Evolutionary conservation across 306 rosid species (phyloP).

Genomic region (Benincasa hispida): DNA sequence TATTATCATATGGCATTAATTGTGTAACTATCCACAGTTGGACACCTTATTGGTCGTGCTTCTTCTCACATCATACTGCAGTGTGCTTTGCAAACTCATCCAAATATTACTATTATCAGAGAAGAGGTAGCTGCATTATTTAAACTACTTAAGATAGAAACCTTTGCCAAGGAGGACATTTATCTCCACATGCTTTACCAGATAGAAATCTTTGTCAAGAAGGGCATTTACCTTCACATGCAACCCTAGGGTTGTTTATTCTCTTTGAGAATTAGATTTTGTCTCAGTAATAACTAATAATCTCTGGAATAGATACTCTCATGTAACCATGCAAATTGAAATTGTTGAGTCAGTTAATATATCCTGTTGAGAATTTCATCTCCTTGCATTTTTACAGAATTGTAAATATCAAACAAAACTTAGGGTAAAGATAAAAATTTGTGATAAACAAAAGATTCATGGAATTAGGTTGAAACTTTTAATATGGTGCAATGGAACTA

Average conservation of each 20-base stretch:
- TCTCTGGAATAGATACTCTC: no score
- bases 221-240: no score
- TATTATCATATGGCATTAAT: neutral
- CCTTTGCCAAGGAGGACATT: neutral
- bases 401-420: no score
- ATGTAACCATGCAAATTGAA: no score
- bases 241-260: neutral
- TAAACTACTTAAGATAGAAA: neutral
- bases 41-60: conserved; percentile 99
- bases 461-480: no score
- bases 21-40: conserved; percentile 37
- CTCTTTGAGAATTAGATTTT: neutral
- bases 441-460: no score
- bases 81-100: conserved; percentile 98
- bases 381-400: no score
- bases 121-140: conserved; percentile 61
- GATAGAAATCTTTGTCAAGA: no score
- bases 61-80: conserved; percentile 97
- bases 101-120: conserved; percentile 87
- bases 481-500: no score
- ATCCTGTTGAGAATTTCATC: no score
- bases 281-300: neutral
- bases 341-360: no score
- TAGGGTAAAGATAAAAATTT: no score
- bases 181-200: neutral